Evolutionary conservation across 1,139 yeast species (phyloP).

Genomic region (Suhomyces taliae): DNA sequence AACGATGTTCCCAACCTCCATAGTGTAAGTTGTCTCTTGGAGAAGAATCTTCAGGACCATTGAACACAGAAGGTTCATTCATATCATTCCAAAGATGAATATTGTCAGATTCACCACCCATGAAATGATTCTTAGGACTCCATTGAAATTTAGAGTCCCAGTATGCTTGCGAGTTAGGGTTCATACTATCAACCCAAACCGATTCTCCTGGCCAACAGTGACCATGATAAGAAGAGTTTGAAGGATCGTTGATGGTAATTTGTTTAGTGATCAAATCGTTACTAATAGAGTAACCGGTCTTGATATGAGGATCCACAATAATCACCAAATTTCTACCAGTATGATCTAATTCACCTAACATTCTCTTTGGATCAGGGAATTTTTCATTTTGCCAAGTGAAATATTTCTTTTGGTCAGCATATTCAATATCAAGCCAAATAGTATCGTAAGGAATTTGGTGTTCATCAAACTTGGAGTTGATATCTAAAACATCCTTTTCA

Average conservation of each 20-base stretch:
- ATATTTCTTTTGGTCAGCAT: constrained; percentile 80
- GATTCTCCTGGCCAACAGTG: constrained; percentile 99
- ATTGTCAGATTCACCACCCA: constrained; percentile 56
- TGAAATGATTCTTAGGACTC: constrained; percentile 25
- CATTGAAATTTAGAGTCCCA: constrained; percentile 52
- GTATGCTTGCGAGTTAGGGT: constrained; percentile 56
- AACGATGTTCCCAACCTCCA: constrained; percentile 87
- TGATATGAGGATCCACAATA: constrained; percentile 90
- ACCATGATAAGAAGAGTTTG: constrained; percentile 59
- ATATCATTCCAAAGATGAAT: constrained; percentile 94
- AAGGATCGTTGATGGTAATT: constrained; percentile 40
- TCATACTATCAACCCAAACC: constrained; percentile 85
- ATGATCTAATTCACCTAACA: constrained; percentile 63
- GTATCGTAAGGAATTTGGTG: constrained; percentile 82
- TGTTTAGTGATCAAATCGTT: constrained; percentile 43
- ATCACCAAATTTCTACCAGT: constrained; percentile 82
- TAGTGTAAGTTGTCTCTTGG: constrained; percentile 78
- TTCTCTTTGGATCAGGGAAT: constrained; percentile 71
- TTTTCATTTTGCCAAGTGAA: constrained; percentile 83
- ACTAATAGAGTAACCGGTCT: constrained; percentile 66
- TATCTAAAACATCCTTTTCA: constrained; percentile 75
- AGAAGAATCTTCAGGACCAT: constrained; percentile 91
- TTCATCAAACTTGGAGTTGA: constrained; percentile 69
- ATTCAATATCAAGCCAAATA: constrained; percentile 95
- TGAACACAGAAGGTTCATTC: constrained; percentile 95